phyloP scores from a whole-genome alignment of 2,329 filamentous ascomycete genomes.

The Nemania serpens region DNA sequence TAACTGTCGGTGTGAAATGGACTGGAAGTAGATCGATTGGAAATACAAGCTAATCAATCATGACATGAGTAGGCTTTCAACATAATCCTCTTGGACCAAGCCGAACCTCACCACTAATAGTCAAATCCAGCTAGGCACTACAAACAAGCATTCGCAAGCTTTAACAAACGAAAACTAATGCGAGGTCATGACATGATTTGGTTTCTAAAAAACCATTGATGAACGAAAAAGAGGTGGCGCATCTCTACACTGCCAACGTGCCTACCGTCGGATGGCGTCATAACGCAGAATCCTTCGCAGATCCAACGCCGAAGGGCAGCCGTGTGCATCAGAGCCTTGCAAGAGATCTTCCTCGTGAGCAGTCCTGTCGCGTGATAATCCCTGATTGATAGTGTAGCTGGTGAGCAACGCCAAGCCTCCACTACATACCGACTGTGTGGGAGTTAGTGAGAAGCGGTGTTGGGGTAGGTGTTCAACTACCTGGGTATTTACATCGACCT shows the following conservation, averaged over 20 bases:
- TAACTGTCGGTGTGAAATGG: not conserved
- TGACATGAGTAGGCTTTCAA: not conserved
- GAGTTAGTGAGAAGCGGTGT: not conserved
- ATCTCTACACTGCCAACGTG: too few species aligned
- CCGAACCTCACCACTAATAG: not conserved
- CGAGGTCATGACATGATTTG: not conserved
- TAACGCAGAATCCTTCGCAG: constrained; percentile 22
- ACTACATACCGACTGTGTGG: not conserved
- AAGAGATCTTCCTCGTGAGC: not conserved
- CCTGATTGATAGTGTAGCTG: not conserved
- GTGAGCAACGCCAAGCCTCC: not conserved
- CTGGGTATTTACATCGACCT: too few species aligned
- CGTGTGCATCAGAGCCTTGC: constrained; percentile 11
- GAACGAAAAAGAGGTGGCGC: not conserved
- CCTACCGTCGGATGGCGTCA: constrained; percentile 10
- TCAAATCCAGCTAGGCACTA: not conserved
- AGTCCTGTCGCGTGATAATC: not conserved
- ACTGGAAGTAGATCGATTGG: too few species aligned
- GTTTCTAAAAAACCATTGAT: too few species aligned
- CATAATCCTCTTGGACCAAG: not conserved
- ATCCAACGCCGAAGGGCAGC: constrained; percentile 1
- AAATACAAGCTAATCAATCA: too few species aligned
- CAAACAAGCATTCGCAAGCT: not conserved
- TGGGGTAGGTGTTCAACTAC: not conserved
- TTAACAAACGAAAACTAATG: not conserved